Percentiles rank a stretch among this genome's conserved stretches.
These are phyloP conservation scores for Hevea brasiliensis DNA, from an alignment of 345 rosid genomes.

Conservation along the genomic window DNA sequence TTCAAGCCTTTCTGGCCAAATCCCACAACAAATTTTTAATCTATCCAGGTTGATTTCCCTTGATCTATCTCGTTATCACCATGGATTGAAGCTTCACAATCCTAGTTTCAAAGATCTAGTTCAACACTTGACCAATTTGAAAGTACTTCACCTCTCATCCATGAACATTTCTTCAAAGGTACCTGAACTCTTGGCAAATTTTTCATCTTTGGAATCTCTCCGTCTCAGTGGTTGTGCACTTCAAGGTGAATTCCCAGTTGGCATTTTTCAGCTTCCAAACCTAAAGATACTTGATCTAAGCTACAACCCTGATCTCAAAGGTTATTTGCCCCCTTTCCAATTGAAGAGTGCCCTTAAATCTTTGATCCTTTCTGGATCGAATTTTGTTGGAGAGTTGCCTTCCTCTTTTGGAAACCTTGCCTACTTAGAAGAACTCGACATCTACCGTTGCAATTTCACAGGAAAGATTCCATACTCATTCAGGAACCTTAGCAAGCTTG, in stretches of 20 bases:
- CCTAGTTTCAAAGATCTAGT: background rate
- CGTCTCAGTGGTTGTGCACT: background rate
- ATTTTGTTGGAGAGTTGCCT: too few species aligned
- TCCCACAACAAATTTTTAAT: too few species aligned
- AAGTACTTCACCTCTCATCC: background rate
- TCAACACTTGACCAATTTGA: constrained; percentile 7
- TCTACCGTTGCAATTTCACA: too few species aligned
- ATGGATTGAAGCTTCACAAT: background rate
- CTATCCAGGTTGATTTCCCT: background rate
- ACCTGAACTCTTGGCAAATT: background rate
- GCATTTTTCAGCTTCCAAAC: background rate
- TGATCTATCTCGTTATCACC: background rate
- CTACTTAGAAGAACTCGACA: too few species aligned
- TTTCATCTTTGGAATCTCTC: constrained; percentile 9
- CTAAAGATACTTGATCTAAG: background rate
- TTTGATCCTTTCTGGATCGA: too few species aligned
- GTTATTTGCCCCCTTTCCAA: background rate
- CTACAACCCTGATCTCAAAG: background rate
- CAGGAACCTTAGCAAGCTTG: too few species aligned
- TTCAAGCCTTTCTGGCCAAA: too few species aligned
- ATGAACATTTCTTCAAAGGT: constrained; percentile 9
- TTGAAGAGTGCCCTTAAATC: background rate
- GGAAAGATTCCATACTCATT: too few species aligned
- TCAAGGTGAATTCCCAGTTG: constrained; percentile 14
- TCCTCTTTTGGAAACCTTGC: too few species aligned